A percentile compares a stretch with the other conserved stretches of the same genome.
These are phyloP conservation scores for Clonostachys rhizophaga DNA, from an alignment of 2,329 filamentous ascomycete genomes.

Conservation along the genomic window DNA sequence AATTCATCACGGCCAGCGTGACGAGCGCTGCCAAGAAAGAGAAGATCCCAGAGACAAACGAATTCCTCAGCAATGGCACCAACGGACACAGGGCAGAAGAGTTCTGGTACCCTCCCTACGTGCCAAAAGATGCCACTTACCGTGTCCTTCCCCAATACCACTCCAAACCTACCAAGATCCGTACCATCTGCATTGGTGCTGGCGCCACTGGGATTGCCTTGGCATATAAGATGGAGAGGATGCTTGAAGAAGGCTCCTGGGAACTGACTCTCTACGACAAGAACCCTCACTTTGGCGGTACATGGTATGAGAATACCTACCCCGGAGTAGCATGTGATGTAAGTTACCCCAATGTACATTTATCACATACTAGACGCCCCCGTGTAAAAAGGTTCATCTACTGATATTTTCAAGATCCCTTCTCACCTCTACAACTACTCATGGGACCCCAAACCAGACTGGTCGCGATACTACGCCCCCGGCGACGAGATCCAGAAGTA, in stretches of 20 bases:
- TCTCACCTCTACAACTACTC: conserved; percentile 54
- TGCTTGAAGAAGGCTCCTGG: conserved; percentile 17
- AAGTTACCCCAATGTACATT: conserved; percentile 11
- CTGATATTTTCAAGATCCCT: conserved; percentile 31
- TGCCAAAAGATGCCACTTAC: conserved; percentile 14
- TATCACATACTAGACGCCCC: background rate
- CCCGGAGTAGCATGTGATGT: conserved; percentile 50
- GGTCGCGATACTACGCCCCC: conserved; percentile 35
- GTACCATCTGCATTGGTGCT: conserved; percentile 20
- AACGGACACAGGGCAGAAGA: conserved; percentile 1
- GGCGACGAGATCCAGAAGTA: conserved; percentile 37
- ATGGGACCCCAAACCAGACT: conserved; percentile 48
- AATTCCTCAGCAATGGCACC: conserved; percentile 3
- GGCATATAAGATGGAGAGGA: conserved; percentile 20
- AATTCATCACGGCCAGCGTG: conserved; percentile 1
- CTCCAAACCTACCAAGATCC: conserved; percentile 24
- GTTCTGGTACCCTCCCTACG: conserved; percentile 16
- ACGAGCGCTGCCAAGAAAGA: conserved; percentile 4
- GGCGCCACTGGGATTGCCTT: conserved; percentile 18
- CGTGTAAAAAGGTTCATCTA: background rate
- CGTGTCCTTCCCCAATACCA: conserved; percentile 21
- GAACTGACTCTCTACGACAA: conserved; percentile 24
- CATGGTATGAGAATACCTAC: conserved; percentile 47
- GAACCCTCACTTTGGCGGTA: conserved; percentile 35
- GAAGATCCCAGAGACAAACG: conserved; percentile 2